phyloP scores from a whole-genome alignment of 352 stramenopile species.

The Blastocystis sp. region DNA sequence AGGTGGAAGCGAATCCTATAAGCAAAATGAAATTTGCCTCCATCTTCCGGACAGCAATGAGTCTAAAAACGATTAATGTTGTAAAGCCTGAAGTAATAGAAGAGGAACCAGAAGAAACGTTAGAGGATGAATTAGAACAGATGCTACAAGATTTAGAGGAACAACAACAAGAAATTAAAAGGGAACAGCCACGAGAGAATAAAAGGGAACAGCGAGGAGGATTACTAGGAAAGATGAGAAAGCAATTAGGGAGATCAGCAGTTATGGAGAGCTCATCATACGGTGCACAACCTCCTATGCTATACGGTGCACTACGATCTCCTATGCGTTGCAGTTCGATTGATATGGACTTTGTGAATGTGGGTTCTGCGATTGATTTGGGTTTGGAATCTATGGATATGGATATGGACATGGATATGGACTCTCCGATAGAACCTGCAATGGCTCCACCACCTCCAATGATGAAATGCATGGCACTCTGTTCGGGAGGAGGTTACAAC shows the following conservation, averaged over 20 bases:
- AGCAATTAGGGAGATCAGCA: too few species aligned
- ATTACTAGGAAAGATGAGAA: too few species aligned
- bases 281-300: too few species aligned
- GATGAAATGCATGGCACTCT: not conserved
- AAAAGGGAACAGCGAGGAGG: not conserved
- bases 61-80: not conserved
- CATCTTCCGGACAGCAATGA: constrained; percentile 65
- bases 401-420: not conserved
- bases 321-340: too few species aligned
- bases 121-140: not conserved
- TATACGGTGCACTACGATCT: too few species aligned
- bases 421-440: not conserved
- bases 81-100: not conserved
- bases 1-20: constrained; percentile 65
- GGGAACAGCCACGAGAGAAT: not conserved
- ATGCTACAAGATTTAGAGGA: not conserved
- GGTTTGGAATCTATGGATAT: not conserved
- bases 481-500: not conserved
- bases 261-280: too few species aligned
- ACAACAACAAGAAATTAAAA: not conserved
- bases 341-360: not conserved
- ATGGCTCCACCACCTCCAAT: not conserved
- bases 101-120: not conserved
- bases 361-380: not conserved
- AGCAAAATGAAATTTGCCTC: constrained; percentile 61